Base-by-base conservation (phyloP, 2,329 filamentous ascomycete genomes). In the Apiospora marii region DNA sequence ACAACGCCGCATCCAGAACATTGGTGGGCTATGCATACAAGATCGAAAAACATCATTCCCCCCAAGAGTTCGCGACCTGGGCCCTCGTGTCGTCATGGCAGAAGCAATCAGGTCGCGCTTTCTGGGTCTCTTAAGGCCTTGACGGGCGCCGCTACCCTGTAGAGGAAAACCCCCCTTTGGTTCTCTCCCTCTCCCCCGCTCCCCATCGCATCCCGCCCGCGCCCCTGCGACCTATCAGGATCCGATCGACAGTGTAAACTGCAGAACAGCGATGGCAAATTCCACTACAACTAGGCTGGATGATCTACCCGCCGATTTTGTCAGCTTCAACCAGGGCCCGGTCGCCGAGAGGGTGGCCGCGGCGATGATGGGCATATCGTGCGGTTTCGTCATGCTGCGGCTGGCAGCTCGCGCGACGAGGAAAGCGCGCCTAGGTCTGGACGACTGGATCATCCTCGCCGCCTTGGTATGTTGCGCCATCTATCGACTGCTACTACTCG, bases 391-490 rank as follows among this genome's bases (percentile, higher is more conserved):
- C 46, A n/a, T 70, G 68, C 24, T 70, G 48, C 68, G 68, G 34
- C 30, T 70, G 24, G 30, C n/a, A 37, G 48, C 68, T 48, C 46
- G 68, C 12, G 46, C 49, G 8, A 41, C 37, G 12, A 70, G 68
- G 37, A 51, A 41, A 22, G 48, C 68, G 3, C 46, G 48, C 12
- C 43, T 70, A 8, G 68, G 68, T 22, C 46, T 70, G 30, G 68
- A 70, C 14, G 68, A 70, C 68, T 70, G 68, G 68, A 70, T 70
- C 34, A 48, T 70, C n/a, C 30, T 70, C 19, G 68, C 27, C 37
- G 68, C 46, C 68, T 41, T 70, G 68, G 68, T 70, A 58, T 46
- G 68, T 27, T 53, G 67, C 43, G 37, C 27, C 10, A 30, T 30
- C 27, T 30, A 30, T n/a, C 27, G 2, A 30, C 7, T 0, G 7